Evolutionary conservation across 2,329 filamentous ascomycete species (phyloP), one percentile per base, ranked within the genome.

Genomic region (Aspergillus pseudoviridinutans): DNA sequence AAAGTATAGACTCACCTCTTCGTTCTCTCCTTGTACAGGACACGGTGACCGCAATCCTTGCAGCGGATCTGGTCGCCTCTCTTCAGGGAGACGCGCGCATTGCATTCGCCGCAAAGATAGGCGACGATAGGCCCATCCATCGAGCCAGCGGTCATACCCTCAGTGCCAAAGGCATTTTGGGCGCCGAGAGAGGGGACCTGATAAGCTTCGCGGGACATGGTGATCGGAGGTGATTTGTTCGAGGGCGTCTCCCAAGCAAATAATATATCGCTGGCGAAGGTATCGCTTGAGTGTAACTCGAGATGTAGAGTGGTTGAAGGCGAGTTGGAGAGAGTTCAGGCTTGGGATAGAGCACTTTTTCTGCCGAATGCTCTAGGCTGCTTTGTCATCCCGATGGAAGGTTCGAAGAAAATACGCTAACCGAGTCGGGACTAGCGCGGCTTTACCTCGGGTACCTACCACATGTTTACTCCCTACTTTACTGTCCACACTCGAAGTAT

Each of bases 21-120:
- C 49, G 94, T 99, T 72, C 94, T 81, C 84, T 97, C 91, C 85
- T 99, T 99, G 79, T 97, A 97, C 65, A 99, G 79, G 60, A 99
- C 92, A 64, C 94, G 87, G 70, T 96, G 94, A 7, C 94, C 94
- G 75, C 94, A 99, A 78, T 92, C 90, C 75, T 90, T 89, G 82
- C 92, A 96, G 28, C 91, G 84, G 65, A 96, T 93, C 35, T 88
- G 87, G 68, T 94, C 91, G 61, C 86, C 88, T 65, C 87, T 85
- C 76, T 89, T 88, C 66, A 96, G 80, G 20, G 84, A 82, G 49
- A 93, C 89, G 66, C 89, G 88, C 61, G 84, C 81, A 58, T 89
- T 90, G 80, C 91, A 96, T 78, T 95, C 91, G 71, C 90, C 91
- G 80, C 90, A 96, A 66, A 86, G 79, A 75, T 90, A 91, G 65